Evolutionary conservation across 257 asterid species (phyloP).

Genomic region (Nicotiana benthamiana): DNA sequence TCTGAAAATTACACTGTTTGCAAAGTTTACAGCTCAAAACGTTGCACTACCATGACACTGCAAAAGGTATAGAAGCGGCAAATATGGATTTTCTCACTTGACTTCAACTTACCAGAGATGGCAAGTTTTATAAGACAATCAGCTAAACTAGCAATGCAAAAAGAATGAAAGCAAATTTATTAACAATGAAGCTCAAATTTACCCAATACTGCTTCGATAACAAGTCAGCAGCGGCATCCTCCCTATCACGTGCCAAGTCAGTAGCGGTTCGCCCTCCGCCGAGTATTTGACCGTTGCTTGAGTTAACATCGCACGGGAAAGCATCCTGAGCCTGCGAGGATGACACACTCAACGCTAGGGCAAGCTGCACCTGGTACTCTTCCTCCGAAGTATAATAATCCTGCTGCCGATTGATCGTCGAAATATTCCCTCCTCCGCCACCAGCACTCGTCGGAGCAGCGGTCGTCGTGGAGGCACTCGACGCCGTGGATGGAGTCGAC

Average conservation of each 20-base stretch:
- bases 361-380: constrained; percentile 90
- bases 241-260: constrained; percentile 21
- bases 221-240: constrained; percentile 68
- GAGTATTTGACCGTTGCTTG: constrained; percentile 25
- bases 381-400: constrained; percentile 88
- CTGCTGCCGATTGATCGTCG: constrained; percentile 36
- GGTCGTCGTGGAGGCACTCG: constrained; percentile 20
- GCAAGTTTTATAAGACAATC: background rate
- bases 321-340: constrained; percentile 52
- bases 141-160: background rate
- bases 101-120: background rate
- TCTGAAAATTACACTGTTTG: background rate
- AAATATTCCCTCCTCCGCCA: background rate
- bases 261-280: constrained; percentile 13
- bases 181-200: constrained; percentile 10
- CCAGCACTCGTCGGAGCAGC: constrained; percentile 10
- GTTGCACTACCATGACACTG: background rate
- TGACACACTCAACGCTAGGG: constrained; percentile 89
- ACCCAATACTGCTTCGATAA: constrained; percentile 95
- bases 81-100: background rate
- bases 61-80: background rate
- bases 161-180: background rate
- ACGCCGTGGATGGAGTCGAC: constrained; percentile 8
- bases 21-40: background rate
- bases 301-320: constrained; percentile 26